Conservation (phyloP, 768 basidiomycete genomes). For the Agrocybe praecox region DNA sequence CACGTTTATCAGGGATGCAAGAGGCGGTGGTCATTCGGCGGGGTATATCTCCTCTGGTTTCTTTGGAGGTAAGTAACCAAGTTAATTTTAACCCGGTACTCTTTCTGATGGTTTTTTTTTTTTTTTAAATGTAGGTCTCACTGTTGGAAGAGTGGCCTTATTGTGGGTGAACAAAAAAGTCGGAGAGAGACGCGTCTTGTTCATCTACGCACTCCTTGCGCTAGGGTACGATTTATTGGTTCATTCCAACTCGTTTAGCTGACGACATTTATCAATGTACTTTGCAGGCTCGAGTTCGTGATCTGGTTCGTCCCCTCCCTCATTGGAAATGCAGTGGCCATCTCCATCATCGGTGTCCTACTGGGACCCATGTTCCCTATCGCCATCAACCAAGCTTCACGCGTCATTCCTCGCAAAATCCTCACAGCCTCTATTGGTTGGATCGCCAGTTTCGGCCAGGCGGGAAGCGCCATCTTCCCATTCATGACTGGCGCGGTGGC, state of each 20-base stretch:
- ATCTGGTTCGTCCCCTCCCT: slow-evolving; percentile 69
- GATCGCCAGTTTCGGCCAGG: slow-evolving; percentile 70
- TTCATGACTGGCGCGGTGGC: slow-evolving; percentile 76
- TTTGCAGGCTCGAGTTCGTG: slow-evolving; percentile 53
- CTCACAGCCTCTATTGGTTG: slow-evolving; percentile 67
- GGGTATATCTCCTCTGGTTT: slow-evolving; percentile 55
- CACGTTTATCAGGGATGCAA: slow-evolving; percentile 49
- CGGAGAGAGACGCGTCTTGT: slow-evolving; percentile 51
- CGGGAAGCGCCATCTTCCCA: slow-evolving; percentile 71
- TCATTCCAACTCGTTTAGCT: background rate
- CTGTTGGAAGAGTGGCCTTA: slow-evolving; percentile 50
- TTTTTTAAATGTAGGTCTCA: slow-evolving; percentile 41
- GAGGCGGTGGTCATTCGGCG: slow-evolving; percentile 37
- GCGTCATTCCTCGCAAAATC: slow-evolving; percentile 71
- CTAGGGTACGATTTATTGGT: slow-evolving; percentile 36
- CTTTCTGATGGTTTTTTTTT: slow-evolving; percentile 13
- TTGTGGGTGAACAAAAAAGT: slow-evolving; percentile 56
- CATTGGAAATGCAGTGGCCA: slow-evolving; percentile 58
- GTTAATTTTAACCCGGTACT: background rate
- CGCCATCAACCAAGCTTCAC: slow-evolving; percentile 68
- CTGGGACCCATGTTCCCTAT: slow-evolving; percentile 71
- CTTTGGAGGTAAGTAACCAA: slow-evolving; percentile 48
- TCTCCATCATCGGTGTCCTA: slow-evolving; percentile 61
- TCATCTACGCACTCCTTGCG: slow-evolving; percentile 47
- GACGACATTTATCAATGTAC: background rate